Evolutionary conservation across 1,284 basidiomycete genomes (phyloP).

Genomic region (Papiliotrema laurentii): DNA sequence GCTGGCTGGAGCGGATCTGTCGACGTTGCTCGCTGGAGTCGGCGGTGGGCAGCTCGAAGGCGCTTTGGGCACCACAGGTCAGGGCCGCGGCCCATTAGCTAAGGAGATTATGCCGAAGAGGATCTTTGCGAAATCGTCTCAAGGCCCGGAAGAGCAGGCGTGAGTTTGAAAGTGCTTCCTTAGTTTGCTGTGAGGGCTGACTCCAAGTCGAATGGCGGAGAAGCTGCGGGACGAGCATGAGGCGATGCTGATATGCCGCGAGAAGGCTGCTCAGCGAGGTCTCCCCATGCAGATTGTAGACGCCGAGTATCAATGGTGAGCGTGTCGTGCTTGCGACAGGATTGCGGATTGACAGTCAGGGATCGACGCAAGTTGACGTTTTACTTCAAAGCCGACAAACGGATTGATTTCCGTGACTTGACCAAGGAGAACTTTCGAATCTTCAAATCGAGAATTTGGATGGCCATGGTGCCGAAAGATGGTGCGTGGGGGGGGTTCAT

Average conservation of each 20-base stretch:
- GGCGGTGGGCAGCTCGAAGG: constrained; percentile 39
- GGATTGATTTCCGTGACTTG: constrained; percentile 95
- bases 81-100: constrained; percentile 35
- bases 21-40: constrained; percentile 32
- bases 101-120: constrained; percentile 95
- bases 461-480: constrained; percentile 44
- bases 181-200: constrained; percentile 1
- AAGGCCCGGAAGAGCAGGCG: constrained; percentile 68
- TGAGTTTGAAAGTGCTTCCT: constrained; percentile 50
- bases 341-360: constrained; percentile 56
- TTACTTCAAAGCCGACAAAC: constrained; percentile 92
- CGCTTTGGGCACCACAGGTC: constrained; percentile 23
- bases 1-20: constrained; percentile 36
- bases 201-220: constrained; percentile 60
- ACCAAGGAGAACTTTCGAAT: constrained; percentile 47
- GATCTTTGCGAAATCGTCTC: constrained; percentile 88
- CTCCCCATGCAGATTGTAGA: constrained; percentile 97
- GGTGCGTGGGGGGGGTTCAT: constrained; percentile 16
- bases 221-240: constrained; percentile 89
- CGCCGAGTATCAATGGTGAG: constrained; percentile 94
- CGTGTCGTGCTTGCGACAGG: constrained; percentile 11
- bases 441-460: constrained; percentile 45
- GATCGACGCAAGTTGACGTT: constrained; percentile 96
- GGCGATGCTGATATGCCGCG: constrained; percentile 83
- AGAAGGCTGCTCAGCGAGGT: constrained; percentile 85